Evolutionary conservation across 371 early-diverging fungal genomes (phyloP), one percentile per base, ranked within the genome.

Genomic region (Mucor circinelloides): DNA sequence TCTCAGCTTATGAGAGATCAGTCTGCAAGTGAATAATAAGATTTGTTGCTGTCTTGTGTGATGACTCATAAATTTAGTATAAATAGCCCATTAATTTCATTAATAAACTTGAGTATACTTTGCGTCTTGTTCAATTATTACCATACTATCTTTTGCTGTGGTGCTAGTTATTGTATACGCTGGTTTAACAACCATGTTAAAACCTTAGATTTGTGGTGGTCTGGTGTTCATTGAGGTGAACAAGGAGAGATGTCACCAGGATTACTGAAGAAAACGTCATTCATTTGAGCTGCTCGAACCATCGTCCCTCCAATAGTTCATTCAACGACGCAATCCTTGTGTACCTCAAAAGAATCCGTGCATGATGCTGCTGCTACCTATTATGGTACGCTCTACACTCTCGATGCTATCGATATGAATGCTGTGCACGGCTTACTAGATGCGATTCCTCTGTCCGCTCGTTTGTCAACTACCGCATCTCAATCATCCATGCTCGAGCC

Each of bases 361-460:
- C 28, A 34, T 0, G 58, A 58, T 12, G 50, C 63, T n/a, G 59
- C 64, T 6, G 28, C 40, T 13, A n/a, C 6, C 0, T 64, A 59
- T 17, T 69, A 69, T 30, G 9, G n/a, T 15, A 27, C 50, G 9
- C 31, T 69, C 2, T 69, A 69, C 19, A 52, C 69, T 3, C 60
- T 60, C 0, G 69, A 52, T 3, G 1, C 32, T 0, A 21, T 69
- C 12, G 32, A 58, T 32, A 31, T 21, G 36, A 0, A 10, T 28
- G 42, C 52, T 25, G 23, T 69, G 1, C 54, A 60, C 19, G 17
- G 13, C 8, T 31, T 68, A 19, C 36, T 62, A 2, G 6, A 6
- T 6, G 2, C n/a, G 3, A 1, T 63, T 4, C 63, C 52, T 3
- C 12, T 8, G 1, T 13, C 38, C 3, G 23, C 46, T 4, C 15